A percentile compares a stretch with the other conserved stretches of the same genome.
phyloP scores from a whole-genome alignment of 441 rosid species.

The Codiaeum variegatum region DNA sequence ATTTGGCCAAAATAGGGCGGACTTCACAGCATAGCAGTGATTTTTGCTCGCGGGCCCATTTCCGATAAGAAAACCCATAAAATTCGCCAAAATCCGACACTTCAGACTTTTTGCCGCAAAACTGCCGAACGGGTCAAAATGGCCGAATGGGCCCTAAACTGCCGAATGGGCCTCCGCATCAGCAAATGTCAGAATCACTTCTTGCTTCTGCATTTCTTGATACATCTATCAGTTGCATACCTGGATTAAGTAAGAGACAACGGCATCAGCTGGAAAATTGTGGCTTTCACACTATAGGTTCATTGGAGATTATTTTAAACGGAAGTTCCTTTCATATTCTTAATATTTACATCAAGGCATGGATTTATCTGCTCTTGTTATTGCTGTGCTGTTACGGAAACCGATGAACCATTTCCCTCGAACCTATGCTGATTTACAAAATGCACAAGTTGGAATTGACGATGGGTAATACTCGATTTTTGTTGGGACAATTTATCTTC shows the following conservation, averaged over 20 bases:
- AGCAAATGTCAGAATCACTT: slow-evolving; percentile 21
- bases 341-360: slow-evolving; percentile 17
- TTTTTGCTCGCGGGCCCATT: no score
- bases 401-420: slow-evolving; percentile 90
- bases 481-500: slow-evolving; percentile 78
- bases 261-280: slow-evolving; percentile 54
- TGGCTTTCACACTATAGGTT: slow-evolving; percentile 82
- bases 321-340: slow-evolving; percentile 8
- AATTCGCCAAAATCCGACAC: no score
- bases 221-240: slow-evolving; percentile 48
- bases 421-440: slow-evolving; percentile 88
- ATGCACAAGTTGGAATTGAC: slow-evolving; percentile 68
- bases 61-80: no score
- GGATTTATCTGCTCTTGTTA: slow-evolving; percentile 22
- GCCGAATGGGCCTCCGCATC: no score
- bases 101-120: no score
- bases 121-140: no score
- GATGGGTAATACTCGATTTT: slow-evolving; percentile 93
- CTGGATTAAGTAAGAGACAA: slow-evolving; percentile 70
- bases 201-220: slow-evolving; percentile 42
- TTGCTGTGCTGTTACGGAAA: slow-evolving; percentile 57
- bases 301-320: slow-evolving; percentile 17
- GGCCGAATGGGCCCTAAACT: no score
- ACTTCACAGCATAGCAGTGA: no score
- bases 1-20: no score